Evolutionary conservation across 1,284 basidiomycete genomes (phyloP).

Genomic region (Vanrija sp.): DNA sequence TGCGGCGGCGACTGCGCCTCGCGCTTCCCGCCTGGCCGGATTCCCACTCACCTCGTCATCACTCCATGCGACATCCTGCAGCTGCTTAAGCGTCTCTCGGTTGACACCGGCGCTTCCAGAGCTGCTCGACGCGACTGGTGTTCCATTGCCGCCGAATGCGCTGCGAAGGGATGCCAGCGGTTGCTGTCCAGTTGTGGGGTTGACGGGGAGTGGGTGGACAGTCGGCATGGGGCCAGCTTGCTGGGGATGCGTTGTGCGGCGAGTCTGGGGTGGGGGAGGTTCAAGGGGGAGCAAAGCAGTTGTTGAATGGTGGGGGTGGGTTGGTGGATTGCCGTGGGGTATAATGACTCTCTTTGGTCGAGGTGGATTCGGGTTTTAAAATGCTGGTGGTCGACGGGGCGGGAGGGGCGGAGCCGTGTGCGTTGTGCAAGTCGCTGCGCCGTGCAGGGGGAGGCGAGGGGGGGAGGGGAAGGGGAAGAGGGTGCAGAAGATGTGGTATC

Average conservation of each 20-base stretch:
- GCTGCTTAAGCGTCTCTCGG: conserved; percentile 54
- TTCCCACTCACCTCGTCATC: conserved; percentile 68
- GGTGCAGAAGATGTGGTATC: background rate
- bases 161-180: conserved; percentile 28
- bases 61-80: conserved; percentile 98
- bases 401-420: background rate
- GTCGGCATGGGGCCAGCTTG: conserved; percentile 20
- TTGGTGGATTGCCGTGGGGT: too few species aligned
- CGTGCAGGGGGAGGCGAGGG: too few species aligned
- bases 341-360: too few species aligned
- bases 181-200: conserved; percentile 46
- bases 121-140: conserved; percentile 18
- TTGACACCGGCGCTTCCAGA: conserved; percentile 39
- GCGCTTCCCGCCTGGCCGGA: background rate
- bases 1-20: background rate
- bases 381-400: background rate
- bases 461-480: background rate
- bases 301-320: background rate
- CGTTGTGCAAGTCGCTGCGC: background rate
- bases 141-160: conserved; percentile 10
- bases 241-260: background rate
- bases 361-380: background rate
- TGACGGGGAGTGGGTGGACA: conserved; percentile 41
- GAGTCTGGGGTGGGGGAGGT: conserved; percentile 1
- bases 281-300: background rate